These are phyloP conservation scores for Mortierella sp. DNA, from an alignment of 371 early-diverging fungal species.

Conservation along the genomic window DNA sequence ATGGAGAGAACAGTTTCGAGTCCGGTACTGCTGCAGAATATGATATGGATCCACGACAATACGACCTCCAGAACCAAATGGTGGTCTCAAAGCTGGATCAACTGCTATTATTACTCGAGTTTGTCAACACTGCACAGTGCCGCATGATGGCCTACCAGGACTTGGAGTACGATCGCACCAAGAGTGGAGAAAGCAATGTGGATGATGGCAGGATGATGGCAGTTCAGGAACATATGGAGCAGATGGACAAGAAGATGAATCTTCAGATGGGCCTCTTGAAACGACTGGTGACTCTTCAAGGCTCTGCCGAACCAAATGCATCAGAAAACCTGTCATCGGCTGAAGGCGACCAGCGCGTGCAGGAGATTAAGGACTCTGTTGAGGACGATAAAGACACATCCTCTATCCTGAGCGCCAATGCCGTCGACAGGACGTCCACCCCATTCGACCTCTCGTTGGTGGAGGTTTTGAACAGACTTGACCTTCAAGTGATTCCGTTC, in stretches of 20 bases:
- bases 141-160: constrained; percentile 54
- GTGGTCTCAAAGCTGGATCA: constrained; percentile 46
- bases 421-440: constrained; percentile 6
- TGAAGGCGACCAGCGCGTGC: background rate
- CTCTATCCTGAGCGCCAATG: background rate
- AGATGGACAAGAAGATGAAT: constrained; percentile 44
- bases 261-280: constrained; percentile 37
- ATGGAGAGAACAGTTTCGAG: too few species aligned
- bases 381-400: background rate
- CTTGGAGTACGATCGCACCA: constrained; percentile 28
- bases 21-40: background rate
- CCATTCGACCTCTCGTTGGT: constrained; percentile 16
- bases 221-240: constrained; percentile 47
- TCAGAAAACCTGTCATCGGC: background rate
- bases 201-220: constrained; percentile 52
- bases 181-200: constrained; percentile 12
- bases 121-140: constrained; percentile 51
- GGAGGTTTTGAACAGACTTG: constrained; percentile 29
- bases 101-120: constrained; percentile 40
- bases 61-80: background rate
- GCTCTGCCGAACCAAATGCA: background rate
- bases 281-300: constrained; percentile 16
- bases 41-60: background rate
- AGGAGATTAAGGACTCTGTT: constrained; percentile 7
- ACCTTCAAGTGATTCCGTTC: constrained; percentile 36